Base-by-base conservation (phyloP, 306 rosid species). In the Alnus glutinosa region DNA sequence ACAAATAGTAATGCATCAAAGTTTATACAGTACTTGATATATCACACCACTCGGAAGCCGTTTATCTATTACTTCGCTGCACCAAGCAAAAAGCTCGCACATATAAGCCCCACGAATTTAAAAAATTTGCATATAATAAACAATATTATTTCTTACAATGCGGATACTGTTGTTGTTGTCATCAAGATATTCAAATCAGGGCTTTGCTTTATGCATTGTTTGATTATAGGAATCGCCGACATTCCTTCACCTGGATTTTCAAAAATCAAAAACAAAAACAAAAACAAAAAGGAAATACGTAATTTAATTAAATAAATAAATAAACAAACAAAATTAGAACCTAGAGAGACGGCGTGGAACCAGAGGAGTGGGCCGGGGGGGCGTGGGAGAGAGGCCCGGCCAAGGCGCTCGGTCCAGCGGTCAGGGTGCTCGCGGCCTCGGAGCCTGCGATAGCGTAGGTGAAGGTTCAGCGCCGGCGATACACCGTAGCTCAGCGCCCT, bases 281-380 rank as follows among this genome's bases (percentile, higher is more conserved):
- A 49, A 1, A 34, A 16, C 4, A 34, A 16, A 36, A 54, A 55
- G 18, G 52, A 11, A 12, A 9, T 30, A 34, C 72, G 9, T 1
- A 48, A 42, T 18, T 16, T 4, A 32, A 62, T 18, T 64, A 7
- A 66, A 39, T 11, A 12, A 66, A 39, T 11, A 12, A 48, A 73
- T 7, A 13, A 55, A 46, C 1, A 50, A 18, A 69, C 55, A 14
- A 71, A 51, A 78, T 11, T n/a, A 5, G 16, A 77, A 88, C 92
- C 94, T 84, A 92, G 79, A 10, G 98, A 92, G 54, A 94, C 97
- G 79, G 98, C 98, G 80, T 94, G 97, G 82, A 94, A 87, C 97
- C 97, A 94, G 48, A 94, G 74, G 47, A 94, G 95, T 2, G 89
- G 92, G 52, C 97, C 97, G 0, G 81, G 88, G 1, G 84, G 91